Conservation (phyloP, 768 basidiomycete genomes). For the Mycena haematopus region DNA sequence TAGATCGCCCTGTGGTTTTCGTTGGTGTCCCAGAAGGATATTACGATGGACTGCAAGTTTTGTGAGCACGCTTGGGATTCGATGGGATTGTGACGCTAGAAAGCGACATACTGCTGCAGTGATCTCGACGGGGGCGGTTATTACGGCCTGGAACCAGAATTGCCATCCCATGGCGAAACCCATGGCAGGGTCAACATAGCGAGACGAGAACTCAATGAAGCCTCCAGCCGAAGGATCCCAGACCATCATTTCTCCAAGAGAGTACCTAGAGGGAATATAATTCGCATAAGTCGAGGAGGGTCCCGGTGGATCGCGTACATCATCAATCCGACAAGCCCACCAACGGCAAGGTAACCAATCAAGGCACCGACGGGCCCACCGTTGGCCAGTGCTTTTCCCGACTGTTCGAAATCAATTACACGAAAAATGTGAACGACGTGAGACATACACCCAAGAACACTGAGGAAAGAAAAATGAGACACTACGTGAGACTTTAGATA, state of each 20-base stretch:
- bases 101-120: conserved; percentile 34
- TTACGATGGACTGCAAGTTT: conserved; percentile 38
- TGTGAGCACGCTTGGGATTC: no score
- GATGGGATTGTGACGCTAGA: no score
- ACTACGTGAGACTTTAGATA: neutral
- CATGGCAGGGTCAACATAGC: conserved; percentile 44
- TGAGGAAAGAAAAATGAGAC: neutral
- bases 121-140: conserved; percentile 44
- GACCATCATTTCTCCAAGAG: conserved; percentile 38
- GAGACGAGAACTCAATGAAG: conserved; percentile 35
- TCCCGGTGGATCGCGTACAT: conserved; percentile 25
- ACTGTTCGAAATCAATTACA: conserved; percentile 7
- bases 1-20: conserved; percentile 39
- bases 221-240: conserved; percentile 36
- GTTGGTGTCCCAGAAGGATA: conserved; percentile 45
- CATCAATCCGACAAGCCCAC: conserved; percentile 41
- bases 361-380: conserved; percentile 55
- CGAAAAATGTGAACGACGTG: neutral
- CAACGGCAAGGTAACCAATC: conserved; percentile 51
- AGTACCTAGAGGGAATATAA: conserved; percentile 14
- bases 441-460: conserved; percentile 29
- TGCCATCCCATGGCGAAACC: conserved; percentile 46
- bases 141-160: conserved; percentile 38
- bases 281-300: neutral
- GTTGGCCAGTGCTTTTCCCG: conserved; percentile 42